phyloP scores from a whole-genome alignment of 495 filamentous ascomycete species.

The Sordaria brevicollis region DNA sequence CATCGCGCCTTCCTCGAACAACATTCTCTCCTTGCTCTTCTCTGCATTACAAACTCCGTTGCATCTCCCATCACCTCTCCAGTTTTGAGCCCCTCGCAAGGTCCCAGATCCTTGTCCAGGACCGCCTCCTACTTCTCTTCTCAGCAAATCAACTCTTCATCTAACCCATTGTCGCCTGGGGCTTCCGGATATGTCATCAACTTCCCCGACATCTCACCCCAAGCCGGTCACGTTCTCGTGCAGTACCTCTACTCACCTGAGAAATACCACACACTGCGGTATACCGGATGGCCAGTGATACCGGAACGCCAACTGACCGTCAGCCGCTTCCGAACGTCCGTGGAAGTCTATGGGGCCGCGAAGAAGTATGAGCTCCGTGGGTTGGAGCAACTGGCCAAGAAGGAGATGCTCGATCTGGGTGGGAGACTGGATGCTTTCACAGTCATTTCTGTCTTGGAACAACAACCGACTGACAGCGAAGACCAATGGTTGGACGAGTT shows the following conservation, averaged over 20 bases:
- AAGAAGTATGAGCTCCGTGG: slow-evolving; percentile 2
- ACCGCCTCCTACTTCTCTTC: background rate
- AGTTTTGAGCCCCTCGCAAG: background rate
- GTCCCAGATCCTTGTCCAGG: background rate
- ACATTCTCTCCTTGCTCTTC: slow-evolving; percentile 2
- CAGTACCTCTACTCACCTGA: slow-evolving; percentile 16
- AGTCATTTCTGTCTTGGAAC: background rate
- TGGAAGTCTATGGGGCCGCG: slow-evolving; percentile 10
- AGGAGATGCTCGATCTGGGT: slow-evolving; percentile 1
- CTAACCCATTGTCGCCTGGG: background rate
- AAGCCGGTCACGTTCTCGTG: slow-evolving; percentile 20
- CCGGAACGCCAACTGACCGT: background rate
- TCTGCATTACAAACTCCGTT: background rate
- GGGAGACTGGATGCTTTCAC: background rate
- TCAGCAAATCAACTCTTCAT: background rate
- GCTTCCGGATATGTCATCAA: background rate
- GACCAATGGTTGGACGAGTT: background rate
- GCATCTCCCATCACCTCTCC: background rate
- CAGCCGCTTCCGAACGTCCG: background rate
- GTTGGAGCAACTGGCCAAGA: slow-evolving; percentile 7
- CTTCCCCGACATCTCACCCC: slow-evolving; percentile 4
- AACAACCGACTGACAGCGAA: background rate
- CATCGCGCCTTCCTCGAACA: slow-evolving; percentile 8
- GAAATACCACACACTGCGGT: background rate
- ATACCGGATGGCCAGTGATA: background rate